Percentiles rank a stretch among this genome's conserved stretches.
These are phyloP conservation scores for Thelonectria rubi DNA, from an alignment of 2,329 filamentous ascomycete genomes.

Conservation along the genomic window DNA sequence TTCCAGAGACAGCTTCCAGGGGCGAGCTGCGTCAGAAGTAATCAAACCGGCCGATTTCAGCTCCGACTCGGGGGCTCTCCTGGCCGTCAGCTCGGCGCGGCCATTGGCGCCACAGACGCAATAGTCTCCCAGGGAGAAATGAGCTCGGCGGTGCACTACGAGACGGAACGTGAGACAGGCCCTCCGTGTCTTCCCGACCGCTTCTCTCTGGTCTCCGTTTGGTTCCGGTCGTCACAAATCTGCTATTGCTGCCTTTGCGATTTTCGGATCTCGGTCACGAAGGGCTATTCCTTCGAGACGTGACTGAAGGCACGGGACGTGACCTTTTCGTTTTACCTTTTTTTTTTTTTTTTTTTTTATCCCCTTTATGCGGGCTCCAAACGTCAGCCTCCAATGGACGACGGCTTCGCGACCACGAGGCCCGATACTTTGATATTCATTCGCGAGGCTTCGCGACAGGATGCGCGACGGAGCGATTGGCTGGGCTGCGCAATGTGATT, in stretches of 20 bases:
- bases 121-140: too few relatives aligned
- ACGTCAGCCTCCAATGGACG: slow-evolving; percentile 34
- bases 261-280: slow-evolving; percentile 29
- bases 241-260: background rate
- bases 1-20: too few relatives aligned
- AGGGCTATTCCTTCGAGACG: background rate
- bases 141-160: background rate
- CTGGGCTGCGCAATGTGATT: slow-evolving; percentile 38
- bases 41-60: background rate
- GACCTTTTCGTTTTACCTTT: background rate
- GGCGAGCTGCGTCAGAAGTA: background rate
- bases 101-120: background rate
- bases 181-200: slow-evolving; percentile 22
- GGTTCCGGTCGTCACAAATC: background rate
- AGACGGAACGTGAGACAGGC: background rate
- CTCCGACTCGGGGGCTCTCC: background rate
- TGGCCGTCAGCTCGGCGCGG: background rate
- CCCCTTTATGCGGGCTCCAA: background rate
- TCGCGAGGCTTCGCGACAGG: slow-evolving; percentile 24
- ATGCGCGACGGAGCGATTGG: slow-evolving; percentile 24
- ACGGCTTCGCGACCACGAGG: slow-evolving; percentile 35
- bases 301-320: background rate
- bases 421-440: slow-evolving; percentile 32
- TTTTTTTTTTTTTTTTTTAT: too few relatives aligned
- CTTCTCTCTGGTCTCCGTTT: background rate